Evolutionary conservation across 2,329 filamentous ascomycete genomes (phyloP).

Genomic region (Cryphonectria carpinicola): DNA sequence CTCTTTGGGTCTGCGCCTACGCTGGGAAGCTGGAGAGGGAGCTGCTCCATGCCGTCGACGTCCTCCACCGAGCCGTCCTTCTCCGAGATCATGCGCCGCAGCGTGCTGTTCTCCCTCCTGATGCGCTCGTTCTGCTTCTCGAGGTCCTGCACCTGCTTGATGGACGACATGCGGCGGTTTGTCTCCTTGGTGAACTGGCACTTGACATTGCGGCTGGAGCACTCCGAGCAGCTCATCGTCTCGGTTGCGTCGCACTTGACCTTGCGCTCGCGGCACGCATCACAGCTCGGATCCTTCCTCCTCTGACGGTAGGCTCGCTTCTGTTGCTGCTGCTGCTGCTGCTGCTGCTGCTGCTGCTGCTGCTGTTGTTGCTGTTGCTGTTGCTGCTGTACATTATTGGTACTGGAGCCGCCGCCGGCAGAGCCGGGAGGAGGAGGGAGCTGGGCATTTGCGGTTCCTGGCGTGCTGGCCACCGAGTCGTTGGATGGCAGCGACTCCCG

Average conservation of each 20-base stretch:
- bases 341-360: constrained; percentile 74
- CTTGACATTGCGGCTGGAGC: constrained; percentile 92
- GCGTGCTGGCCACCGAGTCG: constrained; percentile 61
- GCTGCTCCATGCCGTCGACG: constrained; percentile 48
- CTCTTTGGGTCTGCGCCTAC: constrained; percentile 69
- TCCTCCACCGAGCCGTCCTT: constrained; percentile 47
- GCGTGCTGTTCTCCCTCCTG: constrained; percentile 76
- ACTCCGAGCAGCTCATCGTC: constrained; percentile 94
- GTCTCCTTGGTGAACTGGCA: constrained; percentile 99
- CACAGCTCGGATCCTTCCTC: constrained; percentile 95
- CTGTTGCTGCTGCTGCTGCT: constrained; percentile 63
- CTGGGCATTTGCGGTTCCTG: constrained; percentile 47
- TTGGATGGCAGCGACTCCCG: constrained; percentile 64
- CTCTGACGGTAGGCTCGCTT: constrained; percentile 94
- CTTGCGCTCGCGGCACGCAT: constrained; percentile 88
- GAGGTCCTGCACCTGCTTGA: constrained; percentile 97
- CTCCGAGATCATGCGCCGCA: constrained; percentile 67
- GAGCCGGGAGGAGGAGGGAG: constrained; percentile 35
- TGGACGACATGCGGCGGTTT: constrained; percentile 97
- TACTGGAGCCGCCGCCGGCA: constrained; percentile 41
- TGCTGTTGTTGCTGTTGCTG: constrained; percentile 67
- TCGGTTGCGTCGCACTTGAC: constrained; percentile 96
- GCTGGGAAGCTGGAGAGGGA: constrained; percentile 62
- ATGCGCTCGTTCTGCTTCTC: constrained; percentile 86
- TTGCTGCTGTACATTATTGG: constrained; percentile 54